phyloP scores from a whole-genome alignment of 2,329 filamentous ascomycete species.

The Fusarium armeniacum region DNA sequence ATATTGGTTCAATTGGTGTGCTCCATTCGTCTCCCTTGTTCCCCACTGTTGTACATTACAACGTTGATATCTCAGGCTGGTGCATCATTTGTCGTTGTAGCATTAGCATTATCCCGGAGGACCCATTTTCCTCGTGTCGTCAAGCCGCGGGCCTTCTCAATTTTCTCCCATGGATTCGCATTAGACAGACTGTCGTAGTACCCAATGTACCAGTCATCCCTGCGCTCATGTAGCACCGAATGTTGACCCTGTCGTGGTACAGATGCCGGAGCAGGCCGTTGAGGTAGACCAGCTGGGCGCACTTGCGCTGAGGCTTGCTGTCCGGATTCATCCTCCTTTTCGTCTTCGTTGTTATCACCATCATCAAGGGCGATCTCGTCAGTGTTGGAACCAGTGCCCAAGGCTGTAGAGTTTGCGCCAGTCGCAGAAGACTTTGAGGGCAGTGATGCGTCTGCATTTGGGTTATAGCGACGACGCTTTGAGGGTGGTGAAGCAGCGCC shows the following conservation, averaged over 20 bases:
- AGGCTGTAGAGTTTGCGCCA: slow-evolving; percentile 57
- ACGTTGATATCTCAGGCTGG: slow-evolving; percentile 30
- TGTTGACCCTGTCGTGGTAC: slow-evolving; percentile 34
- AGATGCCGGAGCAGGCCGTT: slow-evolving; percentile 48
- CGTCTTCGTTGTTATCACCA: slow-evolving; percentile 49
- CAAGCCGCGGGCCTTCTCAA: slow-evolving; percentile 65
- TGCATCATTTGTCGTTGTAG: slow-evolving; percentile 12
- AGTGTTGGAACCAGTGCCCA: slow-evolving; percentile 54
- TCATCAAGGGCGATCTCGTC: slow-evolving; percentile 64
- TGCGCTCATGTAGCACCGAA: slow-evolving; percentile 12
- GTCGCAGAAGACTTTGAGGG: slow-evolving; percentile 50
- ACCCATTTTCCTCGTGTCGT: slow-evolving; percentile 63
- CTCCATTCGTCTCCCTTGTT: background rate
- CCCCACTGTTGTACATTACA: background rate
- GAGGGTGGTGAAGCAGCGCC: slow-evolving; percentile 67
- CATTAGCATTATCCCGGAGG: slow-evolving; percentile 19
- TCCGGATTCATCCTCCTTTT: slow-evolving; percentile 32
- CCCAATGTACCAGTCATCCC: slow-evolving; percentile 69
- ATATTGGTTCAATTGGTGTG: background rate
- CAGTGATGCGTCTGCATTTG: slow-evolving; percentile 62
- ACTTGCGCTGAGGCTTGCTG: slow-evolving; percentile 47
- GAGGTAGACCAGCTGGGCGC: slow-evolving; percentile 53
- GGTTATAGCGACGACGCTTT: slow-evolving; percentile 78
- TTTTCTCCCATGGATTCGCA: slow-evolving; percentile 77
- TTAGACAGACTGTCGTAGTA: slow-evolving; percentile 80